These are phyloP conservation scores for Hymenoscyphus albidus DNA, from an alignment of 2,329 filamentous ascomycete species.

Conservation along the genomic window DNA sequence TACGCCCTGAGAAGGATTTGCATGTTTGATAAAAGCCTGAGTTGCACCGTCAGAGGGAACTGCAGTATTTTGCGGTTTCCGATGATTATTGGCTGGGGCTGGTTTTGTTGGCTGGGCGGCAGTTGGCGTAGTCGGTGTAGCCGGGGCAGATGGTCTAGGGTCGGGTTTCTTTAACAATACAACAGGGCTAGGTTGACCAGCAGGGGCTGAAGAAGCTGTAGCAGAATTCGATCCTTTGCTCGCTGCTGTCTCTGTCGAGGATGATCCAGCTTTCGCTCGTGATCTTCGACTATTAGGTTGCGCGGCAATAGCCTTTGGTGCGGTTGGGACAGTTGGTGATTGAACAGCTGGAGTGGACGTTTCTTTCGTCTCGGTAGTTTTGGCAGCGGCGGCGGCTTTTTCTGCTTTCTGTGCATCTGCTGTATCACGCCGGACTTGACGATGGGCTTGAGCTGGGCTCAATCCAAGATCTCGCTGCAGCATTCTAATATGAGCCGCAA, in stretches of 20 bases:
- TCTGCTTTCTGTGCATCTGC: constrained; percentile 33
- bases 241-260: constrained; percentile 30
- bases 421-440: constrained; percentile 54
- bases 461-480: constrained; percentile 64
- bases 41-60: constrained; percentile 46
- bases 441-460: constrained; percentile 58
- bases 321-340: constrained; percentile 25
- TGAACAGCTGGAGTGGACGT: constrained; percentile 14
- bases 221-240: constrained; percentile 22
- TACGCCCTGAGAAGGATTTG: constrained; percentile 85
- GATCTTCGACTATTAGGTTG: constrained; percentile 27
- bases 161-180: constrained; percentile 40
- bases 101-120: constrained; percentile 28
- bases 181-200: constrained; percentile 33
- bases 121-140: constrained; percentile 27
- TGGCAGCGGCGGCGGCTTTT: constrained; percentile 24
- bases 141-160: constrained; percentile 26
- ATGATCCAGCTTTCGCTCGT: constrained; percentile 37
- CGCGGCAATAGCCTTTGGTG: constrained; percentile 29
- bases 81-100: constrained; percentile 16
- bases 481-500: constrained; percentile 60
- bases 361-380: constrained; percentile 16
- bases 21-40: constrained; percentile 75
- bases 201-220: constrained; percentile 25
- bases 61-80: constrained; percentile 32